Evolutionary conservation across 345 rosid species (phyloP), one percentile per base, ranked within the genome.

Genomic region (Hibiscus mutabilis): DNA sequence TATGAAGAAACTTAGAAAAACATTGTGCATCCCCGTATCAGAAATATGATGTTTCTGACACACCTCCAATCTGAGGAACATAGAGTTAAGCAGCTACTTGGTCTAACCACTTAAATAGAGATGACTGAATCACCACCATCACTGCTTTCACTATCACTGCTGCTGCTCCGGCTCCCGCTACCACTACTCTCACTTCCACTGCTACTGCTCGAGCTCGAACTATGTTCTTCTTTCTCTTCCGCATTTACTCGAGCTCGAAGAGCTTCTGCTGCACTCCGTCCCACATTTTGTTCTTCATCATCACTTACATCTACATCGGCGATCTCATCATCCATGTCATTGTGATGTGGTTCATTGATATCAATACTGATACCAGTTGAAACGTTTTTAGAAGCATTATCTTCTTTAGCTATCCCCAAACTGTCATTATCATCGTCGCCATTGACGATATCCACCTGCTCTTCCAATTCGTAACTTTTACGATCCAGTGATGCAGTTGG

Each of bases 221-320:
- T 76, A 13, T 61, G 72, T 44, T 76, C 82, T 68, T 62, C 46
- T 42, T 42, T 72, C 60, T 80, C 83, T 63, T 85, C 85, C 0
- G 89, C 96, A 69, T 81, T 85, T 47, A 90, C 88, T 76, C 88
- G 98, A 47, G 92, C 95, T 79, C 87, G 80, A 51, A 88, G 95
- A 44, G 92, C 95, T 75, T 92, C 96, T 25, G 98, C 98, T 10
- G 98, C 98, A 60, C 87, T 88, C 29, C 74, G 84, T 67, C 91
- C 91, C n/a, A 7, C 14, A 11, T 22, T 58, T 83, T 83, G 16
- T 82, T 79, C 29, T 87, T 37, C 96, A 16, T 83, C 90, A 18
- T 86, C 95, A 67, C 86, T 82, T 27, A 80, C 82, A 66, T 92
- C 97, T 55, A 92, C 92, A 77, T 86, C 91, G 33, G 94, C 92